phyloP scores from a whole-genome alignment of 2,329 filamentous ascomycete species.

The Seiridium unicorne region DNA sequence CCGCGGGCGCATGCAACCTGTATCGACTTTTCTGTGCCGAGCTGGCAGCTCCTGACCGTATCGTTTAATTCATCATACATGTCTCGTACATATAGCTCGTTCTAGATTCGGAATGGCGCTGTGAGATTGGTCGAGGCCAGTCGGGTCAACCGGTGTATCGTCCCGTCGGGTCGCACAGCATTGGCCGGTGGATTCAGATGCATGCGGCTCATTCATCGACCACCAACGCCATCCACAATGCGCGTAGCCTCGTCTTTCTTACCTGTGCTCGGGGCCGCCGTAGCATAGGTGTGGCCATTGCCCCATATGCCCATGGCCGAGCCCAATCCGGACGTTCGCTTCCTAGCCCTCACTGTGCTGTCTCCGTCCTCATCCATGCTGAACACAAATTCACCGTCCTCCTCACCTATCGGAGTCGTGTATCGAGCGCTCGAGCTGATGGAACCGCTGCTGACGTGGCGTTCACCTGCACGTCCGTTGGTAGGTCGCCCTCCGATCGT shows the following conservation, averaged over 20 bases:
- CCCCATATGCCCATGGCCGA: conserved; percentile 25
- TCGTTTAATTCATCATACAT: conserved; percentile 4
- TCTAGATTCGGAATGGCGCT: background rate
- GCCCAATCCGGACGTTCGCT: conserved; percentile 44
- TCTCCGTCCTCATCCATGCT: conserved; percentile 63
- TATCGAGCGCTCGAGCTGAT: conserved; percentile 58
- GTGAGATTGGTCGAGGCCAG: background rate
- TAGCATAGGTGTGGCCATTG: conserved; percentile 31
- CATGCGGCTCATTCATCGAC: conserved; percentile 18
- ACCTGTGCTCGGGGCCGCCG: conserved; percentile 21
- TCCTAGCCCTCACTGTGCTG: conserved; percentile 41
- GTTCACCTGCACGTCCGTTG: conserved; percentile 46
- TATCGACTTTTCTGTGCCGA: background rate
- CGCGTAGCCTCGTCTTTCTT: conserved; percentile 26
- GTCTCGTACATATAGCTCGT: background rate
- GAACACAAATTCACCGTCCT: conserved; percentile 63
- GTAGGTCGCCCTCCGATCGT: conserved; percentile 40
- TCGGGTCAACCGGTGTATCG: background rate
- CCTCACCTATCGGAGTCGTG: conserved; percentile 64
- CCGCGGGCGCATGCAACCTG: background rate
- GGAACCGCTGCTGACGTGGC: conserved; percentile 59
- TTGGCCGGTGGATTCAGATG: no score
- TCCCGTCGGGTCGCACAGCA: background rate
- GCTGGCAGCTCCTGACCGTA: background rate
- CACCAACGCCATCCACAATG: conserved; percentile 25